A percentile compares a stretch with the other conserved stretches of the same genome.
These are phyloP conservation scores for Iberis pinnata DNA, from an alignment of 345 rosid genomes.

Conservation along the genomic window DNA sequence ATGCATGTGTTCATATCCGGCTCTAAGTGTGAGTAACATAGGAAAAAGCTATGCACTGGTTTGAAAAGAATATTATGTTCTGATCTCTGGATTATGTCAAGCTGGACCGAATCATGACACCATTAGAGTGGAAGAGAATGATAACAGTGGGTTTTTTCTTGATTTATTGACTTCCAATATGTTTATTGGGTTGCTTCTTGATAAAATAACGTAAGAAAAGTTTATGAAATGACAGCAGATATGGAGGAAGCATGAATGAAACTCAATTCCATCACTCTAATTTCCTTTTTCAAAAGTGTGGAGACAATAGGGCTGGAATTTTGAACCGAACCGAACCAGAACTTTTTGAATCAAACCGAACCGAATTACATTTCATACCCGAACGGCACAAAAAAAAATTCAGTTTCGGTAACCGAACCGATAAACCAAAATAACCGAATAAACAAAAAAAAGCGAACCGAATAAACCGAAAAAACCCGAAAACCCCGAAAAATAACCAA, in stretches of 20 bases:
- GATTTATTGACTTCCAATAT: constrained; percentile 61
- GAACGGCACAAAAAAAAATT: no score
- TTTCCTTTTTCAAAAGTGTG: constrained; percentile 47
- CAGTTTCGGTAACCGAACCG: no score
- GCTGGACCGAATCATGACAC: constrained; percentile 64
- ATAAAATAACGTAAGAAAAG: constrained; percentile 45
- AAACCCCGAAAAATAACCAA: no score
- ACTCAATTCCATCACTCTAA: constrained; percentile 61
- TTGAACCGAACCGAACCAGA: constrained; percentile 36
- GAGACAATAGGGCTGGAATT: constrained; percentile 37
- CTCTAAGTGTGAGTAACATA: constrained; percentile 53
- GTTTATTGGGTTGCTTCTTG: constrained; percentile 53
- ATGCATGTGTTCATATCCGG: no score
- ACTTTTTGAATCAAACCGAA: no score
- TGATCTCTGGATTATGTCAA: constrained; percentile 58
- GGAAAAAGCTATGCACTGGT: constrained; percentile 50
- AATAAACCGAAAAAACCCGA: no score
- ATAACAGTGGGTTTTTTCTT: constrained; percentile 52
- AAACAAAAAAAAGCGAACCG: no score
- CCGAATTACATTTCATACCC: no score
- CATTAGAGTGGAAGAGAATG: constrained; percentile 32
- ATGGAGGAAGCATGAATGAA: constrained; percentile 40
- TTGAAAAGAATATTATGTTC: constrained; percentile 44
- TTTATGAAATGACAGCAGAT: constrained; percentile 48
- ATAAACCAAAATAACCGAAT: no score